phyloP scores from a whole-genome alignment of 2,329 filamentous ascomycete species.

The Beauveria australis region DNA sequence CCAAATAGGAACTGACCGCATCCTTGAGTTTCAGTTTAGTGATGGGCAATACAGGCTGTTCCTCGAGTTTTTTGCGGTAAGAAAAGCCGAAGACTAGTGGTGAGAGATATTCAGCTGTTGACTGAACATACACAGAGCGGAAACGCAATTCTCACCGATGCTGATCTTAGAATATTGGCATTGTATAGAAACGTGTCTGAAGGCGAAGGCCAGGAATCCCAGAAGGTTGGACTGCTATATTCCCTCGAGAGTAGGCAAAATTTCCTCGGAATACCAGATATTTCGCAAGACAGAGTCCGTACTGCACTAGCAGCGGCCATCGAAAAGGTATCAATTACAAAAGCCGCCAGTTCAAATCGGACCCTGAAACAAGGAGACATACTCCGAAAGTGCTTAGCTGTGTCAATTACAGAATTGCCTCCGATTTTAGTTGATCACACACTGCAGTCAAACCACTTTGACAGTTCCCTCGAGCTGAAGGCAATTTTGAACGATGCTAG shows the following conservation, averaged over 20 bases:
- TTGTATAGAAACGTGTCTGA: slow-evolving; percentile 73
- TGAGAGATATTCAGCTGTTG: slow-evolving; percentile 4
- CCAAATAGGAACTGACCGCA: slow-evolving; percentile 87
- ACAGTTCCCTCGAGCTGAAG: slow-evolving; percentile 57
- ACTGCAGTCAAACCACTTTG: slow-evolving; percentile 61
- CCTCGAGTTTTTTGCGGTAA: slow-evolving; percentile 82
- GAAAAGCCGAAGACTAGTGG: background rate
- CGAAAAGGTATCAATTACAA: slow-evolving; percentile 42
- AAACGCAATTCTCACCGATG: slow-evolving; percentile 88
- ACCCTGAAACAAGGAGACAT: slow-evolving; percentile 68
- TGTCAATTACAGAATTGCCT: slow-evolving; percentile 80
- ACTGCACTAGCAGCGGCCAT: slow-evolving; percentile 60
- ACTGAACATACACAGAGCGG: slow-evolving; percentile 48
- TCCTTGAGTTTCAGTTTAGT: slow-evolving; percentile 87
- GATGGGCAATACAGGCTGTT: slow-evolving; percentile 84
- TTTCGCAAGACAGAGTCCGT: slow-evolving; percentile 66
- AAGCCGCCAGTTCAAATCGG: slow-evolving; percentile 47
- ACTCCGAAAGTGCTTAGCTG: slow-evolving; percentile 70
- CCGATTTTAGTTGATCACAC: slow-evolving; percentile 83
- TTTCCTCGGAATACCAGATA: slow-evolving; percentile 61
- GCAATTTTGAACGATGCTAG: slow-evolving; percentile 60
- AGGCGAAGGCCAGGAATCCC: slow-evolving; percentile 74
- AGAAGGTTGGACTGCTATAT: slow-evolving; percentile 70
- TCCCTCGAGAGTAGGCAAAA: slow-evolving; percentile 78
- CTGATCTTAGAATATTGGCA: slow-evolving; percentile 71